Base-by-base conservation (phyloP, 495 filamentous ascomycete genomes). In the Daldinia vernicosa region DNA sequence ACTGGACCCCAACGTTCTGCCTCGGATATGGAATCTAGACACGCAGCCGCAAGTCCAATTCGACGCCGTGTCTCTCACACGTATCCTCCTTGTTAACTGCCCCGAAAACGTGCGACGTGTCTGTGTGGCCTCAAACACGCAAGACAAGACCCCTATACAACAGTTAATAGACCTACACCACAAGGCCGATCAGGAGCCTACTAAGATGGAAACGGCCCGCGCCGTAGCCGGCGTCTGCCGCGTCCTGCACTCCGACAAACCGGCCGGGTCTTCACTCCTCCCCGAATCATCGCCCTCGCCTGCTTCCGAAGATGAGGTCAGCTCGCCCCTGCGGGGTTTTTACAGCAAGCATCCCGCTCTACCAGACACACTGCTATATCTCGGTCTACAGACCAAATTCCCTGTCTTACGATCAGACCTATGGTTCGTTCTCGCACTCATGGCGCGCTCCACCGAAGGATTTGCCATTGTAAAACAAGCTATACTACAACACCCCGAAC, bases 341-440 rank as follows among this genome's bases (percentile, higher is more conserved):
- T 89, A 90, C 72, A 66, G 57, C 3, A 67, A 82, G 24, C 85
- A 91, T 51, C 69, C 77, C 3, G 79, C 82, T 45, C 72, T 93
- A 27, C 78, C 84, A 3, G 76, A 82, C 27, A 84, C 89, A 6
- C 73, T 95, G 4, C 79, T 84, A 62, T 84, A 83, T 53, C 89
- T 94, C 79, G 81, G 90, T 37, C 85, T 83, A 6, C 91, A 94
- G 63, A 82, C 81, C 3, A 89, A 90, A 71, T 93, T 89, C 82
- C 89, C 91, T 0, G 83, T 89, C 24, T 82, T 95, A 15, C 84
- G 89, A 8, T 89, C 88, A 65, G 92, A 95, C 75, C 88, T 88
- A 0, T 88, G 91, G 81, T 93, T 94, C 74, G 88, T 89, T 3
- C 80, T 94, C 15, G 92, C 91, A 3, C 79, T 94, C 30, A 91